These are phyloP conservation scores for Populus davidiana DNA, from an alignment of 345 rosid species.

Conservation along the genomic window DNA sequence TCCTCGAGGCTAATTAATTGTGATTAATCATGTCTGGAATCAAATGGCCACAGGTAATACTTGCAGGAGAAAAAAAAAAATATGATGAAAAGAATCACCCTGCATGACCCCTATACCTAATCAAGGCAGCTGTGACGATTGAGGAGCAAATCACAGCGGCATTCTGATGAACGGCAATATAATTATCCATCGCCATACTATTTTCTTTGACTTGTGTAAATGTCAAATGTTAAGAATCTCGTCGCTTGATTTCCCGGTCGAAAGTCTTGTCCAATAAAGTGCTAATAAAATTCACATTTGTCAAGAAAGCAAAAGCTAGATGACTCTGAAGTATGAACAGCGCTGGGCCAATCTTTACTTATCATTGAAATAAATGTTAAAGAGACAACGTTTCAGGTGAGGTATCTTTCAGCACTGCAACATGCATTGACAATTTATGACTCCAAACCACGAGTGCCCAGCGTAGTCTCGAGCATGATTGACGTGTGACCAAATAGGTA, in stretches of 20 bases:
- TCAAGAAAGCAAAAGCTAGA: too few relatives aligned
- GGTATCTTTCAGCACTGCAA: background rate
- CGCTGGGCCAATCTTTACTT: background rate
- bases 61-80: too few relatives aligned
- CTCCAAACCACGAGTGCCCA: background rate
- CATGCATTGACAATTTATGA: background rate
- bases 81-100: background rate
- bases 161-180: background rate
- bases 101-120: background rate
- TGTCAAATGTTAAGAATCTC: background rate
- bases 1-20: background rate
- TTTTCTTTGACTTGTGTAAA: background rate
- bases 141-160: background rate
- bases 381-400: background rate
- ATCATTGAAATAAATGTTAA: background rate
- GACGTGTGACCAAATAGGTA: too few relatives aligned
- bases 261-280: background rate
- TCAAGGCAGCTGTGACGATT: background rate
- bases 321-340: background rate
- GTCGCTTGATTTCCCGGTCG: background rate
- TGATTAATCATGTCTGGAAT: background rate
- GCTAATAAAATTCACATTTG: background rate
- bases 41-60: background rate
- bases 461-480: background rate
- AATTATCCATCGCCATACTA: background rate